A percentile compares a stretch with the other conserved stretches of the same genome.
Evolutionary conservation across 306 rosid genomes (phyloP).

Genomic region (Argentina anserina): DNA sequence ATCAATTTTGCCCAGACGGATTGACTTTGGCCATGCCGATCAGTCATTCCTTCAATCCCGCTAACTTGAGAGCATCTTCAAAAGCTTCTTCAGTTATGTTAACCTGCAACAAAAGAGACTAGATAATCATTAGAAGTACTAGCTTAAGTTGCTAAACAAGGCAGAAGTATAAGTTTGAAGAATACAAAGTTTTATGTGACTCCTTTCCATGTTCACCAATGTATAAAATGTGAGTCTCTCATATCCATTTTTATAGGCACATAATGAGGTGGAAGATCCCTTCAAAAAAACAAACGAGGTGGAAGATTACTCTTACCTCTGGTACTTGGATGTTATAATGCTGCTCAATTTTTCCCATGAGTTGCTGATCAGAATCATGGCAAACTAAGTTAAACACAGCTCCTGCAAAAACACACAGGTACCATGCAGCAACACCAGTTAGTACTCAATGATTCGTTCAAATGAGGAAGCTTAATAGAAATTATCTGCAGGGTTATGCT

Average conservation of each 20-base stretch:
- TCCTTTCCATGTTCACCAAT: background rate
- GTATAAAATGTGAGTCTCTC: background rate
- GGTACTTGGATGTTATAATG: conserved; percentile 1
- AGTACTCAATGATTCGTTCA: background rate
- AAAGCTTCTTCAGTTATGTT: background rate
- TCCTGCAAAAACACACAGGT: conserved; percentile 7
- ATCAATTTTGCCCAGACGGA: background rate
- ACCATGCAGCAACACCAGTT: background rate
- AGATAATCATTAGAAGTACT: too few relatives aligned
- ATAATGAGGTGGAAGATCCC: background rate
- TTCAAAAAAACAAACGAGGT: too few relatives aligned
- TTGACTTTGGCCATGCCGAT: background rate
- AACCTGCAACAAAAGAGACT: background rate
- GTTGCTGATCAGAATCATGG: background rate
- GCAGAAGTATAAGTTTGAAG: background rate
- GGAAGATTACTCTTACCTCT: conserved; percentile 15
- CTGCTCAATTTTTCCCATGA: conserved; percentile 16
- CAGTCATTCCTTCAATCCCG: background rate
- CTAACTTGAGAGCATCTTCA: background rate
- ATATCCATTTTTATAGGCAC: background rate
- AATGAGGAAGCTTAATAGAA: background rate
- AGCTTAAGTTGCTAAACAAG: too few relatives aligned
- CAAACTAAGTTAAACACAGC: conserved; percentile 20
- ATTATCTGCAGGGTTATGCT: background rate
- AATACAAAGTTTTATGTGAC: background rate